A percentile compares a stretch with the other conserved stretches of the same genome.
These are phyloP conservation scores for Tetrapisispora namnaoensis DNA, from an alignment of 805 yeast species.

Conservation along the genomic window DNA sequence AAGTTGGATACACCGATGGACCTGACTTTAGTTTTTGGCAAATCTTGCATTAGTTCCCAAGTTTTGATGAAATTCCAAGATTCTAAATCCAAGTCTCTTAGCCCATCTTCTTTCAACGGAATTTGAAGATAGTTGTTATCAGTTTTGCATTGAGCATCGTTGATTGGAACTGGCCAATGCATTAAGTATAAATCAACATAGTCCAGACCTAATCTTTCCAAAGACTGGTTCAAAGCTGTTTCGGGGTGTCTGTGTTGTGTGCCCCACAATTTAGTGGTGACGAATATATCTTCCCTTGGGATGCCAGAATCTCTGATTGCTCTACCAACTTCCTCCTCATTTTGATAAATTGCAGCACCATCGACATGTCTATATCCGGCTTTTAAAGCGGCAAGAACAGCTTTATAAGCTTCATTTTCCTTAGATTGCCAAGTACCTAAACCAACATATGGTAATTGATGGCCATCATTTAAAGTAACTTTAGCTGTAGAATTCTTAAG, in stretches of 20 bases:
- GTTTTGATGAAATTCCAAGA: conserved; percentile 43
- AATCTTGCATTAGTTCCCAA: conserved; percentile 53
- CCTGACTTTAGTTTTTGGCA: conserved; percentile 41
- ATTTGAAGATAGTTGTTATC: conserved; percentile 26
- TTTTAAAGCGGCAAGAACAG: conserved; percentile 52
- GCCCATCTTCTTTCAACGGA: conserved; percentile 33
- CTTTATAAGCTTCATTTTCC: conserved; percentile 42
- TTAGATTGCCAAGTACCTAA: conserved; percentile 66
- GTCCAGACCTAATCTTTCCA: conserved; percentile 55
- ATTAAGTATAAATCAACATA: conserved; percentile 71
- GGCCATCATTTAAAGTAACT: conserved; percentile 51
- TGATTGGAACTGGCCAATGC: conserved; percentile 71
- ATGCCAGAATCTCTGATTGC: conserved; percentile 49
- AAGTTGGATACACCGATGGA: conserved; percentile 76
- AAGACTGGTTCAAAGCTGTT: conserved; percentile 46
- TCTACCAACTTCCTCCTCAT: conserved; percentile 55
- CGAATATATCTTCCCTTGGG: conserved; percentile 53
- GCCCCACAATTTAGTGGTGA: conserved; percentile 65
- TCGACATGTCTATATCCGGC: conserved; percentile 70
- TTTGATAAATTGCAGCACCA: conserved; percentile 59
- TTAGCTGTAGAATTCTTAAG: conserved; percentile 14
- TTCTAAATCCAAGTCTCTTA: conserved; percentile 30
- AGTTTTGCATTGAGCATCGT: conserved; percentile 32
- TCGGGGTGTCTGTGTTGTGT: conserved; percentile 41
- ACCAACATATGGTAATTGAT: conserved; percentile 54